phyloP scores from a whole-genome alignment of 805 yeast species.

The Spencermartinsiella europaea region DNA sequence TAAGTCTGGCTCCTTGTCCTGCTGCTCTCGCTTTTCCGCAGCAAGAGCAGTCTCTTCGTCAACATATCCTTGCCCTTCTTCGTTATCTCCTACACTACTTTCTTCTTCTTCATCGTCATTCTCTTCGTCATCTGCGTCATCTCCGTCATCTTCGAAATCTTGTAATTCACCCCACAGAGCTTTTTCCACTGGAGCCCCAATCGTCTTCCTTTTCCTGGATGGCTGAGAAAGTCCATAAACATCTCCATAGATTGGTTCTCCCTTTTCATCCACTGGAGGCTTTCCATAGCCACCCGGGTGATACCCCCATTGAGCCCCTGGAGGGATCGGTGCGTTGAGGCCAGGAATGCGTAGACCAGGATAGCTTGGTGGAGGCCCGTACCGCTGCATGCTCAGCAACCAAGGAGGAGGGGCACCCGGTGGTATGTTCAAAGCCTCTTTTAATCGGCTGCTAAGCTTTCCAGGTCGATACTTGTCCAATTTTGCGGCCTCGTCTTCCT shows the following conservation, averaged over 20 bases:
- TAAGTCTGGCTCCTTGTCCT: background rate
- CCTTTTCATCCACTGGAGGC: slow-evolving; percentile 33
- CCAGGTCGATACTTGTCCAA: slow-evolving; percentile 58
- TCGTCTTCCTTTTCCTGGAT: slow-evolving; percentile 9
- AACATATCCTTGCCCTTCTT: slow-evolving; percentile 35
- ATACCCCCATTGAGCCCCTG: slow-evolving; percentile 37
- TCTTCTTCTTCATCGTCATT: slow-evolving; percentile 33
- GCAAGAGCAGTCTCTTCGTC: slow-evolving; percentile 33
- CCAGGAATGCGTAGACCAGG: slow-evolving; percentile 58
- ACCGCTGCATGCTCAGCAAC: slow-evolving; percentile 59
- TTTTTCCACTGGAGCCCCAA: slow-evolving; percentile 19
- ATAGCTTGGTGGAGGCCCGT: slow-evolving; percentile 84
- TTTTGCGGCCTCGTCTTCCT: slow-evolving; percentile 46
- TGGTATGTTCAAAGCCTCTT: slow-evolving; percentile 63
- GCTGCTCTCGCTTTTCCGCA: slow-evolving; percentile 15
- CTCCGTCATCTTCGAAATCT: slow-evolving; percentile 31
- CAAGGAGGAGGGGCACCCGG: slow-evolving; percentile 69
- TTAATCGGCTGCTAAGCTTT: slow-evolving; percentile 49
- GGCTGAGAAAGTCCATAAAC: slow-evolving; percentile 23
- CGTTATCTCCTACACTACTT: slow-evolving; percentile 25
- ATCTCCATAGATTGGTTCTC: slow-evolving; percentile 34
- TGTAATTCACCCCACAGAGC: slow-evolving; percentile 25
- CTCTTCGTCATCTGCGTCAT: slow-evolving; percentile 33
- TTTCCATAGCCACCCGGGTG: slow-evolving; percentile 38
- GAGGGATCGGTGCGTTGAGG: slow-evolving; percentile 39